Evolutionary conservation across 768 basidiomycete genomes (phyloP).

Genomic region (Pleurotus citrinopileatus): DNA sequence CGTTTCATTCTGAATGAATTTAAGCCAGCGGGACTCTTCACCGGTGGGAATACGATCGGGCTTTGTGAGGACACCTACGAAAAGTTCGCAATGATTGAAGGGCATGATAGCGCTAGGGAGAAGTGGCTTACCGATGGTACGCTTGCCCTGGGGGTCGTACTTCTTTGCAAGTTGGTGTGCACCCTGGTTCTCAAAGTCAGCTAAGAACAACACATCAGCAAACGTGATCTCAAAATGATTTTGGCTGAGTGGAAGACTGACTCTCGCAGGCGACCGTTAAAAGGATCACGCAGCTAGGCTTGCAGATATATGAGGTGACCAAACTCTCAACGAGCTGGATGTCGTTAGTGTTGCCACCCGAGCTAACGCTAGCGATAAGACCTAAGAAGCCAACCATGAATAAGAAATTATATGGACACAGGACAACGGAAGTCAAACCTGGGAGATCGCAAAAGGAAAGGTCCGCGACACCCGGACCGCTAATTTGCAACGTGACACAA

Average conservation of each 20-base stretch:
- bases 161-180: constrained; percentile 63
- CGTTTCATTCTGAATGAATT: constrained; percentile 52
- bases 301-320: constrained; percentile 55
- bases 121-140: constrained; percentile 69
- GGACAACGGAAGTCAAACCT: constrained; percentile 26
- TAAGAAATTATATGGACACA: background rate
- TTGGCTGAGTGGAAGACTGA: constrained; percentile 24
- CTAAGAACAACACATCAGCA: constrained; percentile 30
- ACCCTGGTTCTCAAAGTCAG: constrained; percentile 79
- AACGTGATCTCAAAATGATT: background rate
- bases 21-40: constrained; percentile 55
- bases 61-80: constrained; percentile 68
- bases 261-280: constrained; percentile 65
- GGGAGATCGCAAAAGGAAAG: constrained; percentile 67
- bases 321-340: constrained; percentile 60
- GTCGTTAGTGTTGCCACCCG: constrained; percentile 47
- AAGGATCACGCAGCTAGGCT: constrained; percentile 61
- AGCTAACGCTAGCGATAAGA: constrained; percentile 55
- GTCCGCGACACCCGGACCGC: constrained; percentile 57
- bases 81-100: background rate
- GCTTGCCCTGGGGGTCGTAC: constrained; percentile 57
- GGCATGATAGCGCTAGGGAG: no score
- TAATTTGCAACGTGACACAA: constrained; percentile 56
- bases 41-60: constrained; percentile 62
- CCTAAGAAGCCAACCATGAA: constrained; percentile 29